Conservation (phyloP, 2,329 filamentous ascomycete genomes). For the Ophiobolus disseminans region DNA sequence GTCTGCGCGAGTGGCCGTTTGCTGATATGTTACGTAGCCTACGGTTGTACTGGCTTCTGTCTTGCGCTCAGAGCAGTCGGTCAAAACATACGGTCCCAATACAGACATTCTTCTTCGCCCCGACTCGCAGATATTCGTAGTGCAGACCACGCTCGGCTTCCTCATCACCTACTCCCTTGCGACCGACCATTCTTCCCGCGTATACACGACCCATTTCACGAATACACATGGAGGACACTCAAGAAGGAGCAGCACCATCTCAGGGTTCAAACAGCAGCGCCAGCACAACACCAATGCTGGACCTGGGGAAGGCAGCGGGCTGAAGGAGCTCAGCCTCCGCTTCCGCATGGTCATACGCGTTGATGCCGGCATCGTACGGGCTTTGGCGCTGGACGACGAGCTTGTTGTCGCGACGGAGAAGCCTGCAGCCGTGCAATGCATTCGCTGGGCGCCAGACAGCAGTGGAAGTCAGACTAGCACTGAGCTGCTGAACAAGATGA, state of each 20-base stretch:
- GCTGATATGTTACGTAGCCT: conserved; percentile 64
- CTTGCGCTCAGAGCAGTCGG: conserved; percentile 78
- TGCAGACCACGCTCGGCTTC: conserved; percentile 84
- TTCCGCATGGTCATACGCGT: conserved; percentile 99
- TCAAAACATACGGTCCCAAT: conserved; percentile 85
- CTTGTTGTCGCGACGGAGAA: conserved; percentile 89
- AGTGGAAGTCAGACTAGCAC: conserved; percentile 86
- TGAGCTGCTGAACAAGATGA: conserved; percentile 85
- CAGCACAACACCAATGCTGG: conserved; percentile 59
- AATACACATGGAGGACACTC: conserved; percentile 55
- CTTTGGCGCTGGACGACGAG: conserved; percentile 89
- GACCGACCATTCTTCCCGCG: conserved; percentile 78
- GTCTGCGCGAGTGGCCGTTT: conserved; percentile 14
- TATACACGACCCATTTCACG: conserved; percentile 83
- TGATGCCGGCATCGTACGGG: conserved; percentile 89
- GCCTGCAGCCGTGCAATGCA: conserved; percentile 94
- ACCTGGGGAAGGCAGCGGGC: conserved; percentile 80
- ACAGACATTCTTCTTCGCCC: conserved; percentile 84
- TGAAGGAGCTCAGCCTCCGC: conserved; percentile 85
- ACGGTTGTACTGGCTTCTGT: conserved; percentile 87
- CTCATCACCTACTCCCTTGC: conserved; percentile 94
- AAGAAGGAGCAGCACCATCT: conserved; percentile 57
- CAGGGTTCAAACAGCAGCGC: conserved; percentile 47
- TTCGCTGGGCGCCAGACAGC: conserved; percentile 88
- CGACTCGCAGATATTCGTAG: conserved; percentile 89